A percentile compares a stretch with the other conserved stretches of the same genome.
Evolutionary conservation across 768 basidiomycete genomes (phyloP).

Genomic region (Pulveroboletus sp.): DNA sequence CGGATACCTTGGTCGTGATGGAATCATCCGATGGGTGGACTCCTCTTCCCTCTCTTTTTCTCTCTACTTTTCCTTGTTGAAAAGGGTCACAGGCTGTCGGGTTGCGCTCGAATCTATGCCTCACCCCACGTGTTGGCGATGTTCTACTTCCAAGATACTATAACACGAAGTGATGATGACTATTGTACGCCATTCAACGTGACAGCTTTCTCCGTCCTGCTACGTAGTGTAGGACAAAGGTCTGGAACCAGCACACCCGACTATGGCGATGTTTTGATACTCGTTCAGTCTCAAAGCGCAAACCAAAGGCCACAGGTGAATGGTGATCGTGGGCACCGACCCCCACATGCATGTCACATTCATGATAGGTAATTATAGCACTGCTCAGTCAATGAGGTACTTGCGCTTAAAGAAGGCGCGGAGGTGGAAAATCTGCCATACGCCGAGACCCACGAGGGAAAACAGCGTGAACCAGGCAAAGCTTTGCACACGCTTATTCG

Average conservation of each 20-base stretch:
- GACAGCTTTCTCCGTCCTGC: neutral
- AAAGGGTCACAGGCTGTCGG: neutral
- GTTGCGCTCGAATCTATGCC: neutral
- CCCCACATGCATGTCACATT: neutral
- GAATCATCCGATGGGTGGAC: neutral
- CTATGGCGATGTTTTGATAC: neutral
- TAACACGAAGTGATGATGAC: neutral
- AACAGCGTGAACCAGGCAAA: conserved; percentile 88
- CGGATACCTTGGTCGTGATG: conserved; percentile 33
- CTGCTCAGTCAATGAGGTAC: conserved; percentile 76
- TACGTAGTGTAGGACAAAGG: conserved; percentile 8
- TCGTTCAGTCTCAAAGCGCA: neutral
- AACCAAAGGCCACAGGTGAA: too few species aligned
- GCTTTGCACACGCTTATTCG: conserved; percentile 83
- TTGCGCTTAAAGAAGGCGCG: conserved; percentile 95
- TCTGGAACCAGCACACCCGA: neutral
- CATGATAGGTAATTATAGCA: conserved; percentile 7
- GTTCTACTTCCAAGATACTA: neutral
- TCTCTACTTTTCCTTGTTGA: neutral
- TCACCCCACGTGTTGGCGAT: neutral
- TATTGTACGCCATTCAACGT: neutral
- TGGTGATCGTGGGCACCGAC: neutral
- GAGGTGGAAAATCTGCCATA: conserved; percentile 94
- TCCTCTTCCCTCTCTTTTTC: neutral
- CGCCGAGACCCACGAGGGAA: conserved; percentile 73